These are phyloP conservation scores for Turritis glabra DNA, from an alignment of 345 rosid species.

Conservation along the genomic window DNA sequence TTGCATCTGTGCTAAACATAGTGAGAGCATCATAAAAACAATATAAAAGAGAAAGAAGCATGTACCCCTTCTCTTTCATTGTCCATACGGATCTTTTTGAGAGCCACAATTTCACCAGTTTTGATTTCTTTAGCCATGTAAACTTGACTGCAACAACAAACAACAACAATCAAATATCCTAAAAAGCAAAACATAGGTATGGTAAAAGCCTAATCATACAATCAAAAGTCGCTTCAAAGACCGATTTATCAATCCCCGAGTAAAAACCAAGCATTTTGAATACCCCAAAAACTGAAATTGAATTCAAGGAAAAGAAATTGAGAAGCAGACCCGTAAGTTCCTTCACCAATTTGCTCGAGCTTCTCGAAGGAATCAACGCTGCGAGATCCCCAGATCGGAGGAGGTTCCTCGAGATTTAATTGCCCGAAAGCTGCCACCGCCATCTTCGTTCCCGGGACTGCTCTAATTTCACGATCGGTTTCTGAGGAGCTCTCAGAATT, in stretches of 20 bases:
- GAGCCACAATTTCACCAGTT: constrained; percentile 91
- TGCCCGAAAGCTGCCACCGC: constrained; percentile 57
- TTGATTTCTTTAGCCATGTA: constrained; percentile 90
- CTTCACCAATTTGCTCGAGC: constrained; percentile 87
- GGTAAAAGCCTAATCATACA: neutral
- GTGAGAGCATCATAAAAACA: neutral
- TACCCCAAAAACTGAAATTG: constrained; percentile 7
- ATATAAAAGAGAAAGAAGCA: neutral
- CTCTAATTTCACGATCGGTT: too few species aligned
- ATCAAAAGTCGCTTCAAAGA: neutral
- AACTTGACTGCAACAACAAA: constrained; percentile 69
- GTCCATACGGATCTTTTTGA: constrained; percentile 97
- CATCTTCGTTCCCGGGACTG: constrained; percentile 38
- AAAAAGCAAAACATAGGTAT: neutral
- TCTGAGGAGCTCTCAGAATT: too few species aligned
- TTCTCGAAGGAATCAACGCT: constrained; percentile 81
- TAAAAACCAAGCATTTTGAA: neutral
- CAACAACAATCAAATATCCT: neutral
- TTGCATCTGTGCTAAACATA: neutral
- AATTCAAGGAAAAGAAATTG: neutral
- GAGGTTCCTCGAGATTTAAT: constrained; percentile 60
- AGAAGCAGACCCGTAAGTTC: constrained; percentile 68
- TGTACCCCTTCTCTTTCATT: constrained; percentile 96
- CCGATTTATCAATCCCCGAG: neutral
- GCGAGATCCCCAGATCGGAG: constrained; percentile 74